Evolutionary conservation across 106 monocot genomes (phyloP), one percentile per base, ranked within the genome.

Genomic region (Alisma plantagoaquatica): DNA sequence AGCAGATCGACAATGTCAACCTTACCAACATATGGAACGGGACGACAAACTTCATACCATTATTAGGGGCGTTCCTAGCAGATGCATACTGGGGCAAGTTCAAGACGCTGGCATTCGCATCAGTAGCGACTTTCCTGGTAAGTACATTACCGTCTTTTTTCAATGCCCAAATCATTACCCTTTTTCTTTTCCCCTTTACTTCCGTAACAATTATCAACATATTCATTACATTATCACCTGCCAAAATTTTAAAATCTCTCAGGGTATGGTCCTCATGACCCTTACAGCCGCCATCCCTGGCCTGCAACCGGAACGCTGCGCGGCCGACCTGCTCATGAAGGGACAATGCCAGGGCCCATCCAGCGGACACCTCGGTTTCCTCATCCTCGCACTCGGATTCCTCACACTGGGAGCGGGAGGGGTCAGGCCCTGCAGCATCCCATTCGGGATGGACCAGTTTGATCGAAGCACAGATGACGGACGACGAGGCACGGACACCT

Each of bases 401-500:
- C 56, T 78, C 11, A 43, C 55, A 12, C 27, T 75, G 3, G 78
- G 78, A 19, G 53, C 66, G 2, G 74, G 63, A 1, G 83, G 83
- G 9, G 24, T 69, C 2, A 51, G 63, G 25, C 78, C 78, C 0
- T 72, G 68, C 68, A 69, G 63, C 43, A 41, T 85, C 21, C 56
- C 76, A 3, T 76, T 79, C 59, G 84, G 84, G 9, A 79, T 57
- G 15, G 79, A 79, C 42, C 84, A 80, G 38, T 85, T 85, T 58
- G 72, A 80, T 62, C 31, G 31, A 6, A 23, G 33, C 28, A 79
- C 63, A 1, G 68, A 83, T 14, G 6, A 47, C 2, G 65, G 61
- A 24, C 51, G 68, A 12, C 22, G 54, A 1, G 73, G 66, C 43
- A 73, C 78, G 2, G 59, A 60, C 75, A 85, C 78, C 61, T 92